Conservation (phyloP, 2,329 filamentous ascomycete species). For the Colletotrichum sojae region DNA sequence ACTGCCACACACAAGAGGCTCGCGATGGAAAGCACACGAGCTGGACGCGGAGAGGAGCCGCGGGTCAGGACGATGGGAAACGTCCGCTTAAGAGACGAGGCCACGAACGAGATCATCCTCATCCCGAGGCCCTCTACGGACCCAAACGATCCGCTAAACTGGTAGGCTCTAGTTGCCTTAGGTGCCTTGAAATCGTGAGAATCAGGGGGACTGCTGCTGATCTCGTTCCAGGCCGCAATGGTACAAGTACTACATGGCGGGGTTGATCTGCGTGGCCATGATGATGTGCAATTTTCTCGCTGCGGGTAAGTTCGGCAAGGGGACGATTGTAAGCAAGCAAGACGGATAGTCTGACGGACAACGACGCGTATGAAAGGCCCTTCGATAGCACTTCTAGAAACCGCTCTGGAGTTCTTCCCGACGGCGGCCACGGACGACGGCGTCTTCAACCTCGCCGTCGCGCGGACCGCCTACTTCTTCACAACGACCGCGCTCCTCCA, state of each 20-base stretch:
- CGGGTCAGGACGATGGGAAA: slow-evolving; percentile 54
- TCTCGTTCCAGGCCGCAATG: slow-evolving; percentile 53
- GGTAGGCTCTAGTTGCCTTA: slow-evolving; percentile 51
- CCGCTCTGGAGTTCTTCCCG: slow-evolving; percentile 63
- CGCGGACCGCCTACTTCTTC: slow-evolving; percentile 67
- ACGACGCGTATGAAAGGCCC: slow-evolving; percentile 49
- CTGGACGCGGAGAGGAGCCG: slow-evolving; percentile 3
- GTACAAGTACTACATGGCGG: slow-evolving; percentile 65
- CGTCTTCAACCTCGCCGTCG: slow-evolving; percentile 51
- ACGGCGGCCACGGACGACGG: slow-evolving; percentile 47
- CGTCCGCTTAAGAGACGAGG: slow-evolving; percentile 56
- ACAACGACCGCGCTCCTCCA: slow-evolving; percentile 65
- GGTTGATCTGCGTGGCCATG: slow-evolving; percentile 66
- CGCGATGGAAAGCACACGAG: slow-evolving; percentile 11
- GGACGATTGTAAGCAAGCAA: background rate
- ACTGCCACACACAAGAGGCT: background rate
- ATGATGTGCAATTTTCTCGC: slow-evolving; percentile 70
- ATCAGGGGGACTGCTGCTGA: slow-evolving; percentile 10
- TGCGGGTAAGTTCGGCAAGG: slow-evolving; percentile 54
- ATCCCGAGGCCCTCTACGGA: slow-evolving; percentile 62
- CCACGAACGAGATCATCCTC: slow-evolving; percentile 63
- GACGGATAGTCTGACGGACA: slow-evolving; percentile 2
- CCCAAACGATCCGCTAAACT: slow-evolving; percentile 67
- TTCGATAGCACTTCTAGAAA: slow-evolving; percentile 64
- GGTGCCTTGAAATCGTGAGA: slow-evolving; percentile 1